Evolutionary conservation across 2,329 filamentous ascomycete species (phyloP), one percentile per base, ranked within the genome.

Genomic region (Penicillium fuscoglaucum): DNA sequence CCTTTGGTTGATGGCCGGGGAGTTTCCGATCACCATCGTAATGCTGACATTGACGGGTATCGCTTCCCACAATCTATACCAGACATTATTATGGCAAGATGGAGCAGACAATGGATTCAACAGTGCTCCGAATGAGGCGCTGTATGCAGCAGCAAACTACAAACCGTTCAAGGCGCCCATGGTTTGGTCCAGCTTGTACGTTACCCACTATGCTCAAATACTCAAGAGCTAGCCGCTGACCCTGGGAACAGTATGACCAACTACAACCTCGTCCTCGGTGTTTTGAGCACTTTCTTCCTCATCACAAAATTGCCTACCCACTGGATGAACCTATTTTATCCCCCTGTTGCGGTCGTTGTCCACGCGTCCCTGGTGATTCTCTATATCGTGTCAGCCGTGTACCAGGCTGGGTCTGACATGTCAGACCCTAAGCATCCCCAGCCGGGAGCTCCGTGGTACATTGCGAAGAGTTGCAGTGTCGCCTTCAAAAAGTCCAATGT

Each of bases 61-160:
- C 65, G 85, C 85, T 51, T 79, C 82, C 47, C 84, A 85, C 52
- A 80, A 88, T 69, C 76, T 82, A 51, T 88, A 87, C 68, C 80
- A 83, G 43, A 84, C 82, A 5, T 83, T 80, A 59, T 72, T 88
- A 35, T 88, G 85, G 85, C 78, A 83, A 65, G 83, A 87, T 69
- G 85, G 85, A 49, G 81, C 80, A 39, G 77, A 83, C 59, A 80
- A 84, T 68, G 85, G 85, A 31, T 87, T 85, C 76, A 88, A 87
- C 70, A 86, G 84, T 65, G 78, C 82, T 31, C 84, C 85, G 4
- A 78, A 78, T 55, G 78, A 81, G 51, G 75, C 82, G 1, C 61
- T 87, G 1, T 87, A 87, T 66, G 80, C 82, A 13, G 78, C 80
- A 60, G 84, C 85, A 17, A 88, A 88, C 63, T 84, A 87, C 67